Evolutionary conservation across 2,329 filamentous ascomycete genomes (phyloP).

Genomic region (Dactylellina drechsleri): DNA sequence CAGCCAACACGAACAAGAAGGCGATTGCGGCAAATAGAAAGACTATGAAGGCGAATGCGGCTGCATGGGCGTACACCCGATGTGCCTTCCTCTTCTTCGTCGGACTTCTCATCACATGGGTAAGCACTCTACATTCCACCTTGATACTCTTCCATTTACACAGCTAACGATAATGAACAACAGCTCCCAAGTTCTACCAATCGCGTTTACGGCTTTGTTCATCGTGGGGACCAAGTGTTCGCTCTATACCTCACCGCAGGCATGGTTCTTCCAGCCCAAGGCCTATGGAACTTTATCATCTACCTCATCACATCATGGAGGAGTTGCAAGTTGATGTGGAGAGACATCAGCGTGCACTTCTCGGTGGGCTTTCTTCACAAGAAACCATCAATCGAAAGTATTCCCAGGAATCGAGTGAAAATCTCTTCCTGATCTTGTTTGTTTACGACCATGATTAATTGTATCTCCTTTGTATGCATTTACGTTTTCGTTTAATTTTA

Average conservation of each 20-base stretch:
- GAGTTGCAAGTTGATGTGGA: slow-evolving; percentile 68
- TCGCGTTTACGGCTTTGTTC: slow-evolving; percentile 75
- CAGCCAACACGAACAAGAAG: slow-evolving; percentile 38
- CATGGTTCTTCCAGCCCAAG: slow-evolving; percentile 81
- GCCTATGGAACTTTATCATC: slow-evolving; percentile 84
- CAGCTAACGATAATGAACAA: slow-evolving; percentile 25
- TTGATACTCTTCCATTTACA: background rate
- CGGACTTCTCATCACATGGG: slow-evolving; percentile 77
- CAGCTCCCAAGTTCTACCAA: slow-evolving; percentile 77
- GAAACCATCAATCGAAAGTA: slow-evolving; percentile 44
- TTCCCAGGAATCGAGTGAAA: slow-evolving; percentile 36
- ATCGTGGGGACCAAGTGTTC: slow-evolving; percentile 67
- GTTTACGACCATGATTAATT: slow-evolving; percentile 1
- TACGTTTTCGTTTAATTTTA: background rate
- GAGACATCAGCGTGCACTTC: slow-evolving; percentile 60
- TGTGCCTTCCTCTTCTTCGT: slow-evolving; percentile 77
- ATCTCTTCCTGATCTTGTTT: slow-evolving; percentile 12
- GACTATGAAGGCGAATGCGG: slow-evolving; percentile 69
- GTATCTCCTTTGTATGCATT: slow-evolving; percentile 18
- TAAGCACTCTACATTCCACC: slow-evolving; percentile 39
- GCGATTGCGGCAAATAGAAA: slow-evolving; percentile 60
- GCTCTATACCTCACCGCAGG: slow-evolving; percentile 76
- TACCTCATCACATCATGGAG: slow-evolving; percentile 76
- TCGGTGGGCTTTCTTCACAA: slow-evolving; percentile 29
- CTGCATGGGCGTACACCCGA: slow-evolving; percentile 76